phyloP scores from a whole-genome alignment of 2,329 filamentous ascomycete species.

The Trichoderma citrinoviride region DNA sequence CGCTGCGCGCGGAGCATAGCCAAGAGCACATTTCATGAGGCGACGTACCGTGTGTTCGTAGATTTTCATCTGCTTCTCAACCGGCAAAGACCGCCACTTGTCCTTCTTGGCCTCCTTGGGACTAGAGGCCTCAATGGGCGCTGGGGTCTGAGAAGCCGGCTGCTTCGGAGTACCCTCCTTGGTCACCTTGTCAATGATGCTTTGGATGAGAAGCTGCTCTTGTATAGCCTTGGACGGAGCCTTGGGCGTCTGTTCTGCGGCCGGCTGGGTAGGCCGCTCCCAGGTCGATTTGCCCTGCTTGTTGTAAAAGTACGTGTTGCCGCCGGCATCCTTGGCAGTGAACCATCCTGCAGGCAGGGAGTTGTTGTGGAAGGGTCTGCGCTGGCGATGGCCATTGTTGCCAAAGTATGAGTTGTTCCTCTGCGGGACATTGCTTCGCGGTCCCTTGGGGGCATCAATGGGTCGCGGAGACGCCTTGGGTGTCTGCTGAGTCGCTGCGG shows the following conservation, averaged over 20 bases:
- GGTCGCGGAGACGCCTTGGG: slow-evolving; percentile 45
- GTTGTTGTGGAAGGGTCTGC: slow-evolving; percentile 53
- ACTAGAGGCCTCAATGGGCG: slow-evolving; percentile 54
- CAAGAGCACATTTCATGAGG: background rate
- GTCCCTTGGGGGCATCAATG: slow-evolving; percentile 56
- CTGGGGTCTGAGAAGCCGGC: slow-evolving; percentile 62
- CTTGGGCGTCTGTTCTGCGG: slow-evolving; percentile 61
- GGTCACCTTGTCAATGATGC: slow-evolving; percentile 81
- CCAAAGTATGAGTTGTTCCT: slow-evolving; percentile 49
- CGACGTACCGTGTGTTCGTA: slow-evolving; percentile 88
- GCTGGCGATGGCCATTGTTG: slow-evolving; percentile 43
- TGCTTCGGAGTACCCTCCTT: slow-evolving; percentile 58
- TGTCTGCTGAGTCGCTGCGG: slow-evolving; percentile 30
- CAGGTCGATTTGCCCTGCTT: slow-evolving; percentile 76
- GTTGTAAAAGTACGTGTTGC: slow-evolving; percentile 83
- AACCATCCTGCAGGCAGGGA: slow-evolving; percentile 84
- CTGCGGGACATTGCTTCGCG: slow-evolving; percentile 58
- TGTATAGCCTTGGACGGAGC: slow-evolving; percentile 61
- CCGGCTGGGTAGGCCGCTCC: slow-evolving; percentile 70
- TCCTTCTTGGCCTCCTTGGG: slow-evolving; percentile 61
- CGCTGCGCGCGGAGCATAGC: background rate
- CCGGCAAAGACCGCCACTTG: slow-evolving; percentile 65
- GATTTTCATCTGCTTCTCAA: slow-evolving; percentile 90
- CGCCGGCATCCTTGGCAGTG: slow-evolving; percentile 65
- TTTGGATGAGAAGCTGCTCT: slow-evolving; percentile 72